These are phyloP conservation scores for Fusarium tricinctum DNA, from an alignment of 2,329 filamentous ascomycete genomes.

Conservation along the genomic window DNA sequence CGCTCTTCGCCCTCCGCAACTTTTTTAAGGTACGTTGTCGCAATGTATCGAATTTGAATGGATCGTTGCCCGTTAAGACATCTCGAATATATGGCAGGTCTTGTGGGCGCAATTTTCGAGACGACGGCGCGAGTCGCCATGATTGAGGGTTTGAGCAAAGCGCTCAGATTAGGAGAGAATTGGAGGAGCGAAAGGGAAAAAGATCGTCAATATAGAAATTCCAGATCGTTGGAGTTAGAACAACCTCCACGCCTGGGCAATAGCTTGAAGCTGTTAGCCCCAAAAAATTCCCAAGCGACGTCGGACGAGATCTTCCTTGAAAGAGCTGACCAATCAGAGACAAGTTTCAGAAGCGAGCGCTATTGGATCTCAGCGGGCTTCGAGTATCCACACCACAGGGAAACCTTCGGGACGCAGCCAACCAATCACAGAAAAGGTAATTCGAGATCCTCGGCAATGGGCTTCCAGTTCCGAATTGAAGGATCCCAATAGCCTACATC, in stretches of 20 bases:
- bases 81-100: constrained; percentile 45
- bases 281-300: constrained; percentile 49
- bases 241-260: constrained; percentile 25
- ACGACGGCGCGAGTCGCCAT: constrained; percentile 51
- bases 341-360: constrained; percentile 36
- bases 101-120: constrained; percentile 46
- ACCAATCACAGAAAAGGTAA: constrained; percentile 62
- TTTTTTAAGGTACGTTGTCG: constrained; percentile 61
- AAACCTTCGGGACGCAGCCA: constrained; percentile 46
- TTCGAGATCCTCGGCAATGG: constrained; percentile 68
- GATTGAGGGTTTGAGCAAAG: constrained; percentile 1
- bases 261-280: constrained; percentile 34
- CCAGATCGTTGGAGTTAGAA: neutral
- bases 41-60: constrained; percentile 55
- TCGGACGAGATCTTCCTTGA: constrained; percentile 32
- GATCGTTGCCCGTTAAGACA: constrained; percentile 43
- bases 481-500: constrained; percentile 42
- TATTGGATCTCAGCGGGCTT: constrained; percentile 48
- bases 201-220: neutral
- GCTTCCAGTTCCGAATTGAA: constrained; percentile 44
- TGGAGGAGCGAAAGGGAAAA: neutral
- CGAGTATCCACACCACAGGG: constrained; percentile 45
- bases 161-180: neutral
- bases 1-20: constrained; percentile 56
- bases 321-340: constrained; percentile 51